Base-by-base conservation (phyloP, 2,329 filamentous ascomycete species). In the Monosporascus ibericus region DNA sequence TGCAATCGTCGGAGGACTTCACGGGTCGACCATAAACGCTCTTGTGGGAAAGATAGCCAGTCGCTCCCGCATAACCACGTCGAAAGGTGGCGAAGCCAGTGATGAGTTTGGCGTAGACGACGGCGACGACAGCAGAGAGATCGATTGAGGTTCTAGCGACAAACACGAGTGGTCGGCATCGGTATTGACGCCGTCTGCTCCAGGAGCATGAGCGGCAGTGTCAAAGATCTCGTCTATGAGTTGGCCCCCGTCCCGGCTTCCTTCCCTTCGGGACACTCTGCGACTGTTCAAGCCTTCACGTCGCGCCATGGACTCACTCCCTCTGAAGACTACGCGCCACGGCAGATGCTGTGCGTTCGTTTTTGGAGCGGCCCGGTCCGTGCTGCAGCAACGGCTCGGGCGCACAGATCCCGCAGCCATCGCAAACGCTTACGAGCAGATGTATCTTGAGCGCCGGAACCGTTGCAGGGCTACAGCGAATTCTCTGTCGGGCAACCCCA, bases 391-490 rank as follows among this genome's bases (percentile, higher is more conserved):
- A 36, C 49, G 24, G n/a, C 17, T 54, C 3, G 30, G 53, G 30
- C 22, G 27, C 15, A 20, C 46, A 27, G 44, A 24, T 15, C 42
- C 52, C 3, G 46, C 44, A 8, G 46, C 24, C 8, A 48, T 57
- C 17, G 52, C 49, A 5, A 51, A 52, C 3, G 34, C 22, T 6
- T 60, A 60, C 15, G 57, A 59, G 36, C 48, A 57, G 14, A 40
- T 60, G 2, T 55, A 55, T 22, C 54, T 57, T 11, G 25, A 56
- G 39, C 51, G 52, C 8, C 57, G 57, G 53, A 54, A 6, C 57
- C 57, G 17, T 40, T 60, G 18, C 55, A 50, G 18, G 46, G 55
- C 9, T 52, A 46, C 22, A 50, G 54, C 49, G 40, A 37, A 8
- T 60, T 55, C 44, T 38, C 51, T 3, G 44, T 60, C 11, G 48